These are phyloP conservation scores for Thielaviopsis populi DNA, from an alignment of 2,329 filamentous ascomycete species.

Conservation along the genomic window DNA sequence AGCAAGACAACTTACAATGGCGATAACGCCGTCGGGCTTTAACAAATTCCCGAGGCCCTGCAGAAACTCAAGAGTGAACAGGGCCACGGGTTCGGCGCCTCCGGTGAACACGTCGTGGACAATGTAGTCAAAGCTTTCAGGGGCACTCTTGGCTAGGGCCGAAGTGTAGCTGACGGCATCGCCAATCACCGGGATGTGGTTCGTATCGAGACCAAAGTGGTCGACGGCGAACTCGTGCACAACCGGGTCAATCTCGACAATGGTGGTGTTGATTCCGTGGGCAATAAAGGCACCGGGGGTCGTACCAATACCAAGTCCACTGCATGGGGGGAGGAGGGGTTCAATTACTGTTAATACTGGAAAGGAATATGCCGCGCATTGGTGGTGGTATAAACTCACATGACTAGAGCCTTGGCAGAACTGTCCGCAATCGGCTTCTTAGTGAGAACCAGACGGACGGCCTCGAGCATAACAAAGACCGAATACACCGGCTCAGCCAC, in stretches of 20 bases:
- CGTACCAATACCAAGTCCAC: conserved; percentile 83
- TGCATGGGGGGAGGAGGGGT: no score
- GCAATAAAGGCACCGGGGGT: conserved; percentile 72
- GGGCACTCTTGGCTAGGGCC: conserved; percentile 28
- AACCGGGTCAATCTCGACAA: conserved; percentile 85
- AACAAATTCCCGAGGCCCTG: conserved; percentile 54
- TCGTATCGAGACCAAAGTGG: conserved; percentile 65
- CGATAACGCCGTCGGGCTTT: conserved; percentile 65
- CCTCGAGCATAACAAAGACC: conserved; percentile 92
- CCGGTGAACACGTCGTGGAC: conserved; percentile 97
- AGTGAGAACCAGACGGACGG: conserved; percentile 63
- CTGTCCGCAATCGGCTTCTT: conserved; percentile 39
- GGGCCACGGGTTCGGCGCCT: conserved; percentile 71
- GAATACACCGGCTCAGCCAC: conserved; percentile 82
- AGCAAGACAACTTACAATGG: conserved; percentile 73
- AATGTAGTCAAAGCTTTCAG: conserved; percentile 67
- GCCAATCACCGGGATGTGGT: conserved; percentile 65
- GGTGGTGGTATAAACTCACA: conserved; percentile 40
- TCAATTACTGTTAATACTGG: neutral
- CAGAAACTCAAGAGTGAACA: conserved; percentile 82
- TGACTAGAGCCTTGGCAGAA: conserved; percentile 67
- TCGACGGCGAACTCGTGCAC: conserved; percentile 70
- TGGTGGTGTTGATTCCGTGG: conserved; percentile 82
- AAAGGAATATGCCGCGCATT: neutral
- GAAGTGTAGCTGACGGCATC: conserved; percentile 63